These are phyloP conservation scores for Stephanodiscus triporus DNA, from an alignment of 108 stramenopile species.

Conservation along the genomic window DNA sequence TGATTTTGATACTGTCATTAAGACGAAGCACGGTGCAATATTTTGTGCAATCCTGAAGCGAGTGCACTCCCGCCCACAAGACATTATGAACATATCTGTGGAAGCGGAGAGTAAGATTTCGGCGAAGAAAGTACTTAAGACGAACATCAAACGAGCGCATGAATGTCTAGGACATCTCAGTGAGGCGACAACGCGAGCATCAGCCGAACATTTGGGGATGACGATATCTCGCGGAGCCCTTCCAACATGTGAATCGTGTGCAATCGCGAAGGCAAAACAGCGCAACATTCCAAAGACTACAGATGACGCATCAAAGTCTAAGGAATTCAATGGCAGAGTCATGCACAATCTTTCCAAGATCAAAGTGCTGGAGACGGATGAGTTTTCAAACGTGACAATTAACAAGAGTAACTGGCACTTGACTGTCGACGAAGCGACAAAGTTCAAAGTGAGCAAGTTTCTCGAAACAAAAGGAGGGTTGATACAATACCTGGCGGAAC, in stretches of 20 bases:
- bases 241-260: too few species aligned
- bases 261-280: conserved; percentile 27
- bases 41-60: background rate
- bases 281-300: conserved; percentile 7
- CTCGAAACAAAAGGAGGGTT: conserved; percentile 10
- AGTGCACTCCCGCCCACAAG: background rate
- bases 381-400: background rate
- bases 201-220: background rate
- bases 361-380: background rate
- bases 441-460: conserved; percentile 18
- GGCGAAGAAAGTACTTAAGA: background rate
- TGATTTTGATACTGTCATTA: background rate
- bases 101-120: background rate
- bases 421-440: conserved; percentile 26
- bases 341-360: conserved; percentile 7
- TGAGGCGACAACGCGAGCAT: background rate
- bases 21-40: background rate
- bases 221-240: conserved; percentile 5
- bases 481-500: background rate
- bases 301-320: background rate
- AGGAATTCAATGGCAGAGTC: conserved; percentile 1
- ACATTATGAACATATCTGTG: background rate
- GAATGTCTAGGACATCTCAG: background rate
- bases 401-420: conserved; percentile 1
- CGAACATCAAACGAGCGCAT: background rate